A percentile compares a stretch with the other conserved stretches of the same genome.
Conservation (phyloP, 2,329 filamentous ascomycete genomes). For the Beauveria medogensis region DNA sequence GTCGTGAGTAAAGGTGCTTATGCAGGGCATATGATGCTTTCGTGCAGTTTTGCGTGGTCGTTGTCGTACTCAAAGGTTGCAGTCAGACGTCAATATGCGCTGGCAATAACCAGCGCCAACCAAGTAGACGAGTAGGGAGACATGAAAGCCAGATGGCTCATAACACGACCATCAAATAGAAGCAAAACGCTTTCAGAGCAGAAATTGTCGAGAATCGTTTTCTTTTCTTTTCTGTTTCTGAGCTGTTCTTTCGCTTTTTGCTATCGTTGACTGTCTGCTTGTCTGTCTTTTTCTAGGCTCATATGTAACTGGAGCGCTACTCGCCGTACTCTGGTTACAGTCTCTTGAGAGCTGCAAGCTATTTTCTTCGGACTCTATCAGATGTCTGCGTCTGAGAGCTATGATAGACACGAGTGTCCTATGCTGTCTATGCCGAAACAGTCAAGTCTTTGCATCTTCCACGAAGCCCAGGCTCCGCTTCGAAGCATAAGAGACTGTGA, state of each 20-base stretch:
- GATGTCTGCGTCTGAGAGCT: slow-evolving; percentile 40
- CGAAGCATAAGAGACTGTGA: neutral
- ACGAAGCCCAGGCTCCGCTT: neutral
- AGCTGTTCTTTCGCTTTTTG: slow-evolving; percentile 41
- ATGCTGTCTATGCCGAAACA: slow-evolving; percentile 24
- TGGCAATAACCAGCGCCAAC: neutral
- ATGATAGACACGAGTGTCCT: slow-evolving; percentile 31
- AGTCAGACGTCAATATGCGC: neutral
- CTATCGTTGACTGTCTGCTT: slow-evolving; percentile 48
- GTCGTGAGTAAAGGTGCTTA: neutral
- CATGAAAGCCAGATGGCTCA: slow-evolving; percentile 31
- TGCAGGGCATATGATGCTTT: neutral
- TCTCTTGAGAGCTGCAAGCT: slow-evolving; percentile 30
- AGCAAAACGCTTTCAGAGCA: slow-evolving; percentile 24
- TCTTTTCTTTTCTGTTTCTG: slow-evolving; percentile 12
- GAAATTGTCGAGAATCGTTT: slow-evolving; percentile 34
- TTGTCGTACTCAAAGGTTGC: neutral
- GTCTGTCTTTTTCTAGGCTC: slow-evolving; percentile 43
- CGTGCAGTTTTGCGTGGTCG: neutral
- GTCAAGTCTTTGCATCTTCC: neutral
- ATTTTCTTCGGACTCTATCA: slow-evolving; percentile 33
- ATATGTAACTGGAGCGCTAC: slow-evolving; percentile 56
- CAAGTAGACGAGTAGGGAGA: slow-evolving; percentile 22
- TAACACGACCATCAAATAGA: slow-evolving; percentile 7
- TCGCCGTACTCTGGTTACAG: slow-evolving; percentile 50